phyloP scores from a whole-genome alignment of 768 basidiomycete genomes.

The Aureoboletus auriporus region DNA sequence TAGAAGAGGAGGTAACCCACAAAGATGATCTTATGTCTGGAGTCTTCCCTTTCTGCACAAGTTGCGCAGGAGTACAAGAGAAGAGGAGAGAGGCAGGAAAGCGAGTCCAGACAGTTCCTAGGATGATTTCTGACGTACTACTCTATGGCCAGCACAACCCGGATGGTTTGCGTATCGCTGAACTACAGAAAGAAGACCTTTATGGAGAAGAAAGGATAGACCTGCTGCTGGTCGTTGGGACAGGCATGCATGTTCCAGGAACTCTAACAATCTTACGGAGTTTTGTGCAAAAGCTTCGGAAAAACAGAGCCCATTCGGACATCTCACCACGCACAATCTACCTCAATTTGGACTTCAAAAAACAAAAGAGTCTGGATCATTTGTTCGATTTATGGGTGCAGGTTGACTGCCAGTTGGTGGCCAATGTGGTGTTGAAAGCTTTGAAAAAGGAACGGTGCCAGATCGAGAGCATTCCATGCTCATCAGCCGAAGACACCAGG shows the following conservation, averaged over 20 bases:
- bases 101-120: not conserved
- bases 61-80: not conserved
- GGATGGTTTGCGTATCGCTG: not conserved
- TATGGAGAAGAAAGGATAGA: not conserved
- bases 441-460: not conserved
- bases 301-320: not conserved
- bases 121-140: not conserved
- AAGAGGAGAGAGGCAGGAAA: not conserved
- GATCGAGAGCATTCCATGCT: too few species aligned
- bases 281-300: not conserved
- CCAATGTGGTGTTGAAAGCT: not conserved
- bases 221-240: constrained; percentile 9
- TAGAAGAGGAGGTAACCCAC: not conserved
- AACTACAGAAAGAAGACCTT: constrained; percentile 4
- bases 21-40: not conserved
- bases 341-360: not conserved
- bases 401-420: not conserved
- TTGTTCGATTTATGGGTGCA: not conserved
- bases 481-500: too few species aligned
- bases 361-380: not conserved
- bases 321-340: not conserved
- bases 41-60: not conserved
- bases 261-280: constrained; percentile 4
- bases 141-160: not conserved
- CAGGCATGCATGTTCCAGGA: constrained; percentile 8